Evolutionary conservation across 331 rosid genomes (phyloP), one percentile per base, ranked within the genome.

Genomic region (Dryas integrifolia): DNA sequence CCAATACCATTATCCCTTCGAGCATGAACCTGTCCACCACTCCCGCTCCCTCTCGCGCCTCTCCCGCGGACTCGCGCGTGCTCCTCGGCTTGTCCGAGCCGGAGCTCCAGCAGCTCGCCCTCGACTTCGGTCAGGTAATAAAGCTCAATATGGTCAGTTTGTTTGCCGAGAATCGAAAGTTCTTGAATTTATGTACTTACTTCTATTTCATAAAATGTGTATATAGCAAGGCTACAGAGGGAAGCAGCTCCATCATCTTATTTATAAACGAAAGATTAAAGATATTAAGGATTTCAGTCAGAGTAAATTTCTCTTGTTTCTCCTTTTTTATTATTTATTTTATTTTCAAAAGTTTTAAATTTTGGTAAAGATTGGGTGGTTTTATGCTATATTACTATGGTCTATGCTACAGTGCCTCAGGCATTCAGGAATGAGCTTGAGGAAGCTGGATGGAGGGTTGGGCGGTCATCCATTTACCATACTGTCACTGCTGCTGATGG

Each of bases 401-500:
- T 24, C 71, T 52, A 15, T 77, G 76, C 59, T 50, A 60, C 76
- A 94, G 98, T 94, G 81, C 97, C 98, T 80, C 82, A 74, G 79
- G 82, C 88, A 58, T 94, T 94, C 81, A 88, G 98, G 87, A 87
- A 84, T 76, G 83, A 61, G 50, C 98, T 94, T 70, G 83, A 85
- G 77, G 92, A 89, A 76, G 92, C 97, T 69, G 98, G 98, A 71
- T 94, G 98, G 98, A 88, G 72, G 65, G 92, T 94, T 44, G 98
- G 98, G n/a, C 80, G 98, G 48, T 91, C 98, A 64, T 96, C 95
- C 40, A 79, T 89, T 80, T 87, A 84, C 69, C 66, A 60, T n/a
- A 70, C 77, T 46, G 92, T 89, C 57, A 88, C 95, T 64, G 92
- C 98, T 47, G 71, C 96, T 61, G 98, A 94, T 82, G 98, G 98